Percentiles rank a stretch among this genome's conserved stretches.
Evolutionary conservation across 306 rosid species (phyloP).

Genomic region (Chamaecrista fasciculata): DNA sequence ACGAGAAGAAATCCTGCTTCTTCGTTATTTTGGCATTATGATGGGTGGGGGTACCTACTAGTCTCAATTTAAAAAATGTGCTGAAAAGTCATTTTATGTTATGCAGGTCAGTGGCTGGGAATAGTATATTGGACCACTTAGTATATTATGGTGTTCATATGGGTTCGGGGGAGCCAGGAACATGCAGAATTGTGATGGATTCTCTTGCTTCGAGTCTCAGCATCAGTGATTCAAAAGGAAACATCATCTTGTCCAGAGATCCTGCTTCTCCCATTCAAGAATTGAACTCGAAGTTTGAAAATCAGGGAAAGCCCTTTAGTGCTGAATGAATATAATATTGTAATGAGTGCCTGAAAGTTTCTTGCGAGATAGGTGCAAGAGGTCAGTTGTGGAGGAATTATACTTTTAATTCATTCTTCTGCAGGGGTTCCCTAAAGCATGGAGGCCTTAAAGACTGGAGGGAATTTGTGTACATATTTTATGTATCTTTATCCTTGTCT

Average conservation of each 20-base stretch:
- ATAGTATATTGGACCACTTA: constrained; percentile 78
- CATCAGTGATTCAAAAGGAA: constrained; percentile 58
- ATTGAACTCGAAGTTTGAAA: constrained; percentile 36
- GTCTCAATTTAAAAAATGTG: neutral
- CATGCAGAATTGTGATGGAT: constrained; percentile 78
- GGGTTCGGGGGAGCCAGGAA: constrained; percentile 48
- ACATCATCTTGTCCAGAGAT: constrained; percentile 55
- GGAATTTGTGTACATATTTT: constrained; percentile 36
- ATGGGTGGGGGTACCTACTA: neutral
- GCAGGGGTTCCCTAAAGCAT: constrained; percentile 11
- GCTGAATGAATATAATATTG: constrained; percentile 25
- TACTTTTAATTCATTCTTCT: constrained; percentile 11
- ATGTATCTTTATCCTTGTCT: constrained; percentile 33
- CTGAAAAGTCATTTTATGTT: constrained; percentile 27
- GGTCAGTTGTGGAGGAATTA: constrained; percentile 2
- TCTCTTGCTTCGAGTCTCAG: constrained; percentile 29
- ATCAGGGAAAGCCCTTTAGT: constrained; percentile 30
- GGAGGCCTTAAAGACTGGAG: constrained; percentile 26
- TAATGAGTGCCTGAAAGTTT: too few species aligned
- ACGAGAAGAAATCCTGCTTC: neutral
- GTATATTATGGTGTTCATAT: constrained; percentile 58
- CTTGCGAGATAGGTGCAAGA: constrained; percentile 10
- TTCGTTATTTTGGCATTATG: neutral
- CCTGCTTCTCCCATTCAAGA: constrained; percentile 52
- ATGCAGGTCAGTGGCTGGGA: constrained; percentile 88